These are phyloP conservation scores for Apiospora malaysiana DNA, from an alignment of 2,329 filamentous ascomycete species.

Conservation along the genomic window DNA sequence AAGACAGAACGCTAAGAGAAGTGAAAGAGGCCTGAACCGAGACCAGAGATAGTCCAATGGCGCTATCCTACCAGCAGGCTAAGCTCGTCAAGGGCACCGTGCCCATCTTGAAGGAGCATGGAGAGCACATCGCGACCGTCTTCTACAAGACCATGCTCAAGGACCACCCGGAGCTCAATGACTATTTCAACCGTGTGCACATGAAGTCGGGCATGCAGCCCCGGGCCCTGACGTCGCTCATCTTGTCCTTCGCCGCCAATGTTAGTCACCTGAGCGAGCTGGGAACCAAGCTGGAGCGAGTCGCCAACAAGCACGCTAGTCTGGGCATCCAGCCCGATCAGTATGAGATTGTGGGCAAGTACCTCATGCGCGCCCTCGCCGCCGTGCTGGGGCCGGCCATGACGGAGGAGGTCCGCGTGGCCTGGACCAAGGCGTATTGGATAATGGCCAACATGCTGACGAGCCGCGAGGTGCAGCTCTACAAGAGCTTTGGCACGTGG, in stretches of 20 bases:
- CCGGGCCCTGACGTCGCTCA: constrained; percentile 64
- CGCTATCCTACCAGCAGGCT: constrained; percentile 61
- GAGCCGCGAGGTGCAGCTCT: constrained; percentile 66
- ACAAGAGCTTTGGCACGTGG: constrained; percentile 67
- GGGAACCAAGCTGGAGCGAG: constrained; percentile 58
- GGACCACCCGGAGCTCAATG: constrained; percentile 69
- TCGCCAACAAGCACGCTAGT: constrained; percentile 76
- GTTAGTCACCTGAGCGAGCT: constrained; percentile 67
- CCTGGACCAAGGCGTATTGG: constrained; percentile 76
- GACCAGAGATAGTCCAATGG: constrained; percentile 28
- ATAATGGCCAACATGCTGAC: constrained; percentile 77
- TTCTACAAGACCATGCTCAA: constrained; percentile 75
- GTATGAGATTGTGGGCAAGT: constrained; percentile 73
- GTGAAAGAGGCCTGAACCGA: neutral
- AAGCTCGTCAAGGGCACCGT: constrained; percentile 73
- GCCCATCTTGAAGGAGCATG: constrained; percentile 71
- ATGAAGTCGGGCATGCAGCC: constrained; percentile 68
- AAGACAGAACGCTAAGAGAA: neutral
- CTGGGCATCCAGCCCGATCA: constrained; percentile 72
- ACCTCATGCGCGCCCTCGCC: constrained; percentile 71
- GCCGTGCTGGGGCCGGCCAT: constrained; percentile 70
- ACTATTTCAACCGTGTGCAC: constrained; percentile 73
- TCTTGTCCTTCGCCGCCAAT: constrained; percentile 74
- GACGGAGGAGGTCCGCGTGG: constrained; percentile 67
- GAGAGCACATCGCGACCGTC: constrained; percentile 69